phyloP scores from a whole-genome alignment of 179 eudicot genomes.

The Silene vulgaris region DNA sequence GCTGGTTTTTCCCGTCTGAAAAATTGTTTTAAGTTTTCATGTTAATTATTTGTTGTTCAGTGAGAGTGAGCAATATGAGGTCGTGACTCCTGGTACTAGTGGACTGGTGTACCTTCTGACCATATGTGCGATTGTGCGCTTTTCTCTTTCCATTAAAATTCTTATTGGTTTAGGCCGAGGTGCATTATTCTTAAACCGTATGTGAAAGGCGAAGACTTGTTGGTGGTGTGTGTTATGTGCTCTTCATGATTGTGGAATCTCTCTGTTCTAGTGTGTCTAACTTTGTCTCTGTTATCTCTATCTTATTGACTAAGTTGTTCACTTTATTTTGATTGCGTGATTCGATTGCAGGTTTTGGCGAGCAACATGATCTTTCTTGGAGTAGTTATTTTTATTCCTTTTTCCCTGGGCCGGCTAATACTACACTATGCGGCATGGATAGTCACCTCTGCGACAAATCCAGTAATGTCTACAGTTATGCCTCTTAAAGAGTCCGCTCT shows the following conservation, averaged over 20 bases:
- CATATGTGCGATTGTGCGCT: not conserved
- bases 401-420: slow-evolving; percentile 76
- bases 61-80: not conserved
- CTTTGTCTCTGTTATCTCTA: not conserved
- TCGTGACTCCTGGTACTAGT: not conserved
- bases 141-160: not conserved
- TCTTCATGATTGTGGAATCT: not conserved
- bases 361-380: slow-evolving; percentile 97
- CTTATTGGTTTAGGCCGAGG: not conserved
- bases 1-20: not conserved
- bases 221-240: not conserved
- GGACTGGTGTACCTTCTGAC: not conserved
- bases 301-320: not conserved
- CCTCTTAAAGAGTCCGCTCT: slow-evolving; percentile 81
- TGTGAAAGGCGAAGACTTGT: not conserved
- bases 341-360: slow-evolving; percentile 81
- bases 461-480: slow-evolving; percentile 63
- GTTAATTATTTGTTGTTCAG: slow-evolving; percentile 1
- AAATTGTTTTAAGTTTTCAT: not conserved
- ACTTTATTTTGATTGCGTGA: slow-evolving; percentile 13
- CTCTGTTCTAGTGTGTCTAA: not conserved
- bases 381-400: slow-evolving; percentile 83
- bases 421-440: slow-evolving; percentile 74
- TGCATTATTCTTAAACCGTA: not conserved
- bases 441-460: slow-evolving; percentile 57